These are phyloP conservation scores for Raddia distichophylla DNA, from an alignment of 176 grass and related monocot species.

Conservation along the genomic window DNA sequence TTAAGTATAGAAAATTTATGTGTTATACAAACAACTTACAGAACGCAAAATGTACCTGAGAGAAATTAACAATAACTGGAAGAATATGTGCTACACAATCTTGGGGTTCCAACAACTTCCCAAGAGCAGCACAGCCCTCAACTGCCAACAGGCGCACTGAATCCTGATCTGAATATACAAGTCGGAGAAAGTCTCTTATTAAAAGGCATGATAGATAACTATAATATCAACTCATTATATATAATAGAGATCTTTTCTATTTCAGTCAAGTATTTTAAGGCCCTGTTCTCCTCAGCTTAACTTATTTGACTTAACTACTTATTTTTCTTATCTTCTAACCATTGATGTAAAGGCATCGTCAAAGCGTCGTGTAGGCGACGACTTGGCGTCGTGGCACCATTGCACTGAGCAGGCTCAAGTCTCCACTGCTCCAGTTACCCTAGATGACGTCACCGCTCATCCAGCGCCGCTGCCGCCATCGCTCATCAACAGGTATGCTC, in stretches of 20 bases:
- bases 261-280: neutral
- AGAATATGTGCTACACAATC: constrained; percentile 80
- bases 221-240: neutral
- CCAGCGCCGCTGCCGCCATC: too few relatives aligned
- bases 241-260: neutral
- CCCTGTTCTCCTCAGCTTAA: too few relatives aligned
- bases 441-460: too few relatives aligned
- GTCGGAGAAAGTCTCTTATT: constrained; percentile 2
- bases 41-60: constrained; percentile 47
- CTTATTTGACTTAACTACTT: too few relatives aligned
- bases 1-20: neutral
- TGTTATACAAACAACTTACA: neutral
- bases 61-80: constrained; percentile 84
- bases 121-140: constrained; percentile 77
- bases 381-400: too few relatives aligned
- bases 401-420: too few relatives aligned
- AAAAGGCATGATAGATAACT: neutral
- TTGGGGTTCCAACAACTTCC: constrained; percentile 77
- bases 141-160: constrained; percentile 81
- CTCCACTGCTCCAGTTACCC: too few relatives aligned
- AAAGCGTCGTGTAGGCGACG: too few relatives aligned
- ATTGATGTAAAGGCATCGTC: too few relatives aligned
- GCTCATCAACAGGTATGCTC: too few relatives aligned
- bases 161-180: constrained; percentile 66
- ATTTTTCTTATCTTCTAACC: too few relatives aligned